Conservation (phyloP, 2,329 filamentous ascomycete species). For the Spiromastix sp. region DNA sequence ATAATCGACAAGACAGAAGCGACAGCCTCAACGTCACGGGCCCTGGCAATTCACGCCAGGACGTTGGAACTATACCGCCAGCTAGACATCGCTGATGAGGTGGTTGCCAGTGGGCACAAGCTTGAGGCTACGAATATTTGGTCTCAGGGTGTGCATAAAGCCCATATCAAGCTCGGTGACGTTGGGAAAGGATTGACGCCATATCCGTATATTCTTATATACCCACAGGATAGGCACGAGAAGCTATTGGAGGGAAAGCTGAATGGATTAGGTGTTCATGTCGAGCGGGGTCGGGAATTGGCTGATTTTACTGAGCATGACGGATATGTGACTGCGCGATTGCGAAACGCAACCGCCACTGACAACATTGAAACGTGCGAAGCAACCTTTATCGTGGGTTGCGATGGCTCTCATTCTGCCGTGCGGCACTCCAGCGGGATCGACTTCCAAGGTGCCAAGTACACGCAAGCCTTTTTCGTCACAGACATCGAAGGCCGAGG, state of each 20-base stretch:
- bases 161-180: conserved; percentile 15
- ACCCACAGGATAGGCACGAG: conserved; percentile 22
- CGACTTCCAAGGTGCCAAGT: conserved; percentile 33
- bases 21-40: conserved; percentile 26
- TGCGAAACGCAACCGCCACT: conserved; percentile 6
- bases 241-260: conserved; percentile 18
- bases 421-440: conserved; percentile 38
- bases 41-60: conserved; percentile 39
- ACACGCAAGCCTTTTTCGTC: conserved; percentile 36
- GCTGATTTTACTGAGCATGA: conserved; percentile 16
- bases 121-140: conserved; percentile 30
- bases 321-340: conserved; percentile 13
- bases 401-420: conserved; percentile 60
- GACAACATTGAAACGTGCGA: conserved; percentile 18
- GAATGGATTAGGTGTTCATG: conserved; percentile 17
- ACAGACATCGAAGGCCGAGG: conserved; percentile 30
- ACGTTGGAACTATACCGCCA: conserved; percentile 42
- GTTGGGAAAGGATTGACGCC: conserved; percentile 19
- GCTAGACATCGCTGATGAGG: conserved; percentile 28
- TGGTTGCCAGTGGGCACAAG: conserved; percentile 28
- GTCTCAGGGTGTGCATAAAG: conserved; percentile 14
- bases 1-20: conserved; percentile 37
- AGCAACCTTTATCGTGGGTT: conserved; percentile 45
- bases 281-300: conserved; percentile 19
- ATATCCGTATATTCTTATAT: conserved; percentile 21